A percentile compares a stretch with the other conserved stretches of the same genome.
phyloP scores from a whole-genome alignment of 352 stramenopile species.

The Halophytophthora batemanensis region DNA sequence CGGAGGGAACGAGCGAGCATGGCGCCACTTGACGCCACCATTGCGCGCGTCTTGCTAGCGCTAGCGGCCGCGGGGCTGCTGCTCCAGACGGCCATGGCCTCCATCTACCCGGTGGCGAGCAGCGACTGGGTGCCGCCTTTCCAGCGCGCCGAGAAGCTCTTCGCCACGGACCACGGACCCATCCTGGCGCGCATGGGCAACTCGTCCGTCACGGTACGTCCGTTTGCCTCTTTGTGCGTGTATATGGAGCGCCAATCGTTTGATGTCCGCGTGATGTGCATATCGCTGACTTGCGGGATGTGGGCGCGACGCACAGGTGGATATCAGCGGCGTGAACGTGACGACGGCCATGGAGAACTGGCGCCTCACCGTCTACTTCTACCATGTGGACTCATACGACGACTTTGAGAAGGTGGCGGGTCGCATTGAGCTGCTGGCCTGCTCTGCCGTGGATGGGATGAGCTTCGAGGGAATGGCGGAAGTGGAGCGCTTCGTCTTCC shows the following conservation, averaged over 20 bases:
- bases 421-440: constrained; percentile 78
- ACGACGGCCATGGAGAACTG: constrained; percentile 61
- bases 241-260: background rate
- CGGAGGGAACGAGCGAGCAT: background rate
- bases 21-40: background rate
- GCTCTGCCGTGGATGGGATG: constrained; percentile 35
- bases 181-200: constrained; percentile 62
- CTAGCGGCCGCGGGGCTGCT: constrained; percentile 6
- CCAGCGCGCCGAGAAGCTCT: constrained; percentile 86
- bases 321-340: constrained; percentile 71
- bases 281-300: background rate
- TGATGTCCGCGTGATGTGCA: background rate
- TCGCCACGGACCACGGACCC: constrained; percentile 67
- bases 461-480: constrained; percentile 62
- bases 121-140: constrained; percentile 75
- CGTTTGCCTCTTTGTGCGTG: background rate
- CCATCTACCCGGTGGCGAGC: constrained; percentile 70
- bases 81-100: constrained; percentile 26
- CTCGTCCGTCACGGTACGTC: constrained; percentile 56
- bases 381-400: constrained; percentile 75
- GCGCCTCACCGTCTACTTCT: constrained; percentile 80
- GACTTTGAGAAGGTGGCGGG: constrained; percentile 55
- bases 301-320: constrained; percentile 26
- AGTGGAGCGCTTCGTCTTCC: constrained; percentile 62
- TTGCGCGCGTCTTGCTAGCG: constrained; percentile 14